A percentile compares a stretch with the other conserved stretches of the same genome.
Conservation (phyloP, 2,329 filamentous ascomycete genomes). For the Periconia digitata region DNA sequence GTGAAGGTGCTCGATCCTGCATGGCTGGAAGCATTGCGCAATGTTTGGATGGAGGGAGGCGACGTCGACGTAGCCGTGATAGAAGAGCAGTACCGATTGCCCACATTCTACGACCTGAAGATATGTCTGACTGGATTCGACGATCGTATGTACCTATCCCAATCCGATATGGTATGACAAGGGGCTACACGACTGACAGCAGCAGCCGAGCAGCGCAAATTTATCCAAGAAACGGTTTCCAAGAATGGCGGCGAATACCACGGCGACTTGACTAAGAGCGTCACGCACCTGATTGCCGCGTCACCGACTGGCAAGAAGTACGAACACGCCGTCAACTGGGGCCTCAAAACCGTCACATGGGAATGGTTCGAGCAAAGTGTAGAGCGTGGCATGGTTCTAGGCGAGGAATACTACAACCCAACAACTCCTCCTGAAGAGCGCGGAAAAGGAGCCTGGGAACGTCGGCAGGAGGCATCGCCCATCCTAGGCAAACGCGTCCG, state of each 20-base stretch:
- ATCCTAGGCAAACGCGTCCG: slow-evolving; percentile 42
- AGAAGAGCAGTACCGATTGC: slow-evolving; percentile 67
- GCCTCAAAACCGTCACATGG: slow-evolving; percentile 73
- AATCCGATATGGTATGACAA: neutral
- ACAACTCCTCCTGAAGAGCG: slow-evolving; percentile 68
- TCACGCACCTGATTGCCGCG: slow-evolving; percentile 84
- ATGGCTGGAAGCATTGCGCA: slow-evolving; percentile 80
- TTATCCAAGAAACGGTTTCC: slow-evolving; percentile 68
- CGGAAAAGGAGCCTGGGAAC: slow-evolving; percentile 75
- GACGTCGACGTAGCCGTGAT: slow-evolving; percentile 72
- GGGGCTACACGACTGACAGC: slow-evolving; percentile 28
- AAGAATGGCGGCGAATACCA: slow-evolving; percentile 80
- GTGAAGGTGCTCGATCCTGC: slow-evolving; percentile 78
- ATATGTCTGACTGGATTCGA: slow-evolving; percentile 73
- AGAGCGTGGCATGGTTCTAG: slow-evolving; percentile 84
- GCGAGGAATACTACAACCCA: slow-evolving; percentile 84
- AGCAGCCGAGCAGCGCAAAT: slow-evolving; percentile 65
- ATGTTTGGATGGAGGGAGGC: slow-evolving; percentile 77
- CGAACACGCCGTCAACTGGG: slow-evolving; percentile 80
- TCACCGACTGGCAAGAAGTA: slow-evolving; percentile 87
- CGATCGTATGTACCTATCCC: slow-evolving; percentile 53
- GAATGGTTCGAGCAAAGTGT: slow-evolving; percentile 87
- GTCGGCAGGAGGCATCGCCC: slow-evolving; percentile 42
- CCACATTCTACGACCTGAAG: slow-evolving; percentile 62
- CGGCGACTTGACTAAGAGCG: slow-evolving; percentile 80